Evolutionary conservation across 306 rosid species (phyloP).

Genomic region (Cucumis sativus): DNA sequence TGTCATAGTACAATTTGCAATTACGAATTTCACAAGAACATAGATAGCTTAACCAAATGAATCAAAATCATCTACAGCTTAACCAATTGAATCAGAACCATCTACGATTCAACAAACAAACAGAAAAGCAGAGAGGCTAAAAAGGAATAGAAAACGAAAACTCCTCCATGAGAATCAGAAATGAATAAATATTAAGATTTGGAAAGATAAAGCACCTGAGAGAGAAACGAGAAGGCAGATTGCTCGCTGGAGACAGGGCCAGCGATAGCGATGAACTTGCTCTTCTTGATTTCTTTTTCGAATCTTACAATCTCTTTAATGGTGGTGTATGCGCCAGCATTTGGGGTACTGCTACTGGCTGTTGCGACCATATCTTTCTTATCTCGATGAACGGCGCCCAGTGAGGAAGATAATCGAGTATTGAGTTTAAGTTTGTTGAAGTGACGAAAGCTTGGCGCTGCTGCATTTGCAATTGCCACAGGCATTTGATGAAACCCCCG

Average conservation of each 20-base stretch:
- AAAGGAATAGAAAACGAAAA: background rate
- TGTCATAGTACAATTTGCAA: background rate
- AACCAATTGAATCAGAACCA: background rate
- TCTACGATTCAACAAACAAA: background rate
- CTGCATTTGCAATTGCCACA: background rate
- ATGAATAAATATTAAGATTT: background rate
- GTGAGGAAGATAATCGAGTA: constrained; percentile 26
- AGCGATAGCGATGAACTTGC: constrained; percentile 86
- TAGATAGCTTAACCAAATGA: background rate
- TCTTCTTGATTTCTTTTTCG: constrained; percentile 67
- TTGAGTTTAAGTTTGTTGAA: constrained; percentile 5
- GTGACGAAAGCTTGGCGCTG: constrained; percentile 3
- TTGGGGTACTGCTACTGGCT: constrained; percentile 11
- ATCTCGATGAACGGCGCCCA: constrained; percentile 22
- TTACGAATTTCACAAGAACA: background rate
- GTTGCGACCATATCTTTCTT: constrained; percentile 33
- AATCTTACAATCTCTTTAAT: constrained; percentile 46
- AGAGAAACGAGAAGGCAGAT: constrained; percentile 68
- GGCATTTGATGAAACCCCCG: background rate
- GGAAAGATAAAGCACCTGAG: constrained; percentile 28
- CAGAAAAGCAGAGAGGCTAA: background rate
- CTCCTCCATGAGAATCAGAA: background rate
- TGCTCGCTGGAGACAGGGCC: constrained; percentile 63
- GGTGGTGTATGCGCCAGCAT: constrained; percentile 50
- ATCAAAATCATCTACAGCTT: background rate